Base-by-base conservation (phyloP, 2,329 filamentous ascomycete genomes). In the Ophiostoma montium region DNA sequence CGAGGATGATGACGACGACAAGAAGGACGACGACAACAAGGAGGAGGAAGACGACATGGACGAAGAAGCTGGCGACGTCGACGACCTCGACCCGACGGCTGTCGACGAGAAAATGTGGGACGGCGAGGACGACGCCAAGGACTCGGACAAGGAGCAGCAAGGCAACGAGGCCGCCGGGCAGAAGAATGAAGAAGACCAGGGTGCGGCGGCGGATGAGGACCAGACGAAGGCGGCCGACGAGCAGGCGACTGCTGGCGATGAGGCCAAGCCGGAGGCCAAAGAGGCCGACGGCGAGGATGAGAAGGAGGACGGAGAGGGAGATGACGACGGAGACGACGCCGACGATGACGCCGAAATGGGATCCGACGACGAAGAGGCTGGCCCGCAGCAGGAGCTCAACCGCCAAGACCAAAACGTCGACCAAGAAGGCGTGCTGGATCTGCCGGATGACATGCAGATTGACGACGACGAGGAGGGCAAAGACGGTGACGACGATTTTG, bases 71-170 rank as follows among this genome's bases (percentile, higher is more conserved):
- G 92, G 89, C 1, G 84, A 88, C 58, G 88, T 96, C 11, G 86
- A 95, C 66, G 87, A 94, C 58, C 71, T 95, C 38, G 90, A 95
- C 57, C 83, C 87, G 12, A 84, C 80, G 15, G 86, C 90, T 18
- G 84, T 96, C 1, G 94, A 98, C 61, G 94, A 98, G 68, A 98
- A 96, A 71, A 88, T 96, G 76, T 98, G 92, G 92, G 89, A 98
- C 64, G 89, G 88, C 35, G 80, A 82, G 42, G 80, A 83, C 48
- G 82, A 86, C 39, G 82, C 86, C 46, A 75, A 89, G 41, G 80
- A 89, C 44, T 80, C 84, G 1, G 84, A 90, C 44, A 92, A 92
- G 57, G 84, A 95, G 41, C 84, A 86, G 59, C 72, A 86, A 59
- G 82, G 79, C 6, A 80, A 88, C 49, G 74, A 86, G 52, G 69